Evolutionary conservation across 1,284 basidiomycete species (phyloP), one percentile per base, ranked within the genome.

Genomic region (Athelia sp.): DNA sequence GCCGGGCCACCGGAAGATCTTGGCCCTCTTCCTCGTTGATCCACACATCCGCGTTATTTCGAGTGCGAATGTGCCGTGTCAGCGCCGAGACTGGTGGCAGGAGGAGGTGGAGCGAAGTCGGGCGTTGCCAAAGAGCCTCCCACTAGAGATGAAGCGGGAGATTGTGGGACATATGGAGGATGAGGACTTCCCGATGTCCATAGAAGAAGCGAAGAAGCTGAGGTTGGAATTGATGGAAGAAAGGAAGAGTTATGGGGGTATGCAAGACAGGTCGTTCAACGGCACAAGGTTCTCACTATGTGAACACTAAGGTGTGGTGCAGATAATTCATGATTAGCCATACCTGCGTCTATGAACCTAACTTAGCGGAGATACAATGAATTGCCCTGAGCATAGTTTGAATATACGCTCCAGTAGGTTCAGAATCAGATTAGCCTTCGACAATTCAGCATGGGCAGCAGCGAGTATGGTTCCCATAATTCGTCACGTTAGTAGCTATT

Each of bases 1-100:
- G 47, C 69, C 71, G 1, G 77, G 76, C 0, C 69, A 75, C 49
- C 66, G 73, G 32, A 78, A 76, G 57, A 73, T 81, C 34, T 56
- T 79, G 6, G 70, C 70, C 0, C 60, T 78, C 19, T 79, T 76
- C 61, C 67, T 81, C 15, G 72, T 78, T 36, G 74, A 79, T 56
- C 75, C 78, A 0, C 62, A 71, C 46, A 59, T 69, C 17, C 59
- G 71, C n/a, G 66, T 72, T 23, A 66, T 64, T 9, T 72, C 71
- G 1, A 72, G 75, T 0, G 66, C 59, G 2, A 54, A 72, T 49
- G 67, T 79, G 1, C 71, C 74, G 1, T 70, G 69, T 15, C 76
- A 77, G 56, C 68, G 66, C 48, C 46, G 58, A 26, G 63, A 68
- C n/a, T 73, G 72, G 69, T 65, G 64, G 55, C 45, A 50, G 18